phyloP scores from a whole-genome alignment of 1,284 basidiomycete genomes.

The Cystobasidium pallidum region DNA sequence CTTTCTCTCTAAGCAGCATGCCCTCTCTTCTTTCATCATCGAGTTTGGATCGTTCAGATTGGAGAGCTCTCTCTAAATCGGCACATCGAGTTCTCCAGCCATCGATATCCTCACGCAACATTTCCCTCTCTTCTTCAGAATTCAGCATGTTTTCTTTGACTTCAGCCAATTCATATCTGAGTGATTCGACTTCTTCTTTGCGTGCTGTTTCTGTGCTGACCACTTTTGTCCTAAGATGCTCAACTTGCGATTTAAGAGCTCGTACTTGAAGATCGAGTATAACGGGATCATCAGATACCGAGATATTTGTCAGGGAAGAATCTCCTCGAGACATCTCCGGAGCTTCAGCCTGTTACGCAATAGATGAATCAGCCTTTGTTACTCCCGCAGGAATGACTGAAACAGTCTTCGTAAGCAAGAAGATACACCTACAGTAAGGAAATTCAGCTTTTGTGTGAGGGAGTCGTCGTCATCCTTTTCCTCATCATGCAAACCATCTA shows the following conservation, averaged over 20 bases:
- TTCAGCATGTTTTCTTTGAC: conserved; percentile 48
- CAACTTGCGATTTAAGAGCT: conserved; percentile 46
- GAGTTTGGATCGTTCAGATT: conserved; percentile 43
- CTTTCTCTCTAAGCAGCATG: conserved; percentile 44
- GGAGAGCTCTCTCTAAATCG: conserved; percentile 48
- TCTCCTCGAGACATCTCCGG: conserved; percentile 3
- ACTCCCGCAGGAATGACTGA: too few species aligned
- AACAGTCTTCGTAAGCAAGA: background rate
- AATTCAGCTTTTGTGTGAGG: conserved; percentile 20
- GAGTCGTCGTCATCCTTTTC: conserved; percentile 22
- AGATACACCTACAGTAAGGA: conserved; percentile 15
- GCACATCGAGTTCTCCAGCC: conserved; percentile 51
- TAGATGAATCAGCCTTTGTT: too few species aligned
- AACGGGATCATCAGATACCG: conserved; percentile 37
- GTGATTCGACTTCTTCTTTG: conserved; percentile 48
- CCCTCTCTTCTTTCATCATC: conserved; percentile 46
- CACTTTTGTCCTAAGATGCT: conserved; percentile 45
- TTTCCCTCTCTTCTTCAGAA: conserved; percentile 51
- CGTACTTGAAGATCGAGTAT: conserved; percentile 44
- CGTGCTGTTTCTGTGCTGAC: conserved; percentile 44
- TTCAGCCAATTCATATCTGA: conserved; percentile 47
- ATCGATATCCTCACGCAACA: conserved; percentile 52
- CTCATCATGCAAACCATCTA: conserved; percentile 10
- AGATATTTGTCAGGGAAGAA: conserved; percentile 26
- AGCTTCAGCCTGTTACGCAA: conserved; percentile 11